Base-by-base conservation (phyloP, 2,329 filamentous ascomycete genomes). In the Paraphoma sp. region DNA sequence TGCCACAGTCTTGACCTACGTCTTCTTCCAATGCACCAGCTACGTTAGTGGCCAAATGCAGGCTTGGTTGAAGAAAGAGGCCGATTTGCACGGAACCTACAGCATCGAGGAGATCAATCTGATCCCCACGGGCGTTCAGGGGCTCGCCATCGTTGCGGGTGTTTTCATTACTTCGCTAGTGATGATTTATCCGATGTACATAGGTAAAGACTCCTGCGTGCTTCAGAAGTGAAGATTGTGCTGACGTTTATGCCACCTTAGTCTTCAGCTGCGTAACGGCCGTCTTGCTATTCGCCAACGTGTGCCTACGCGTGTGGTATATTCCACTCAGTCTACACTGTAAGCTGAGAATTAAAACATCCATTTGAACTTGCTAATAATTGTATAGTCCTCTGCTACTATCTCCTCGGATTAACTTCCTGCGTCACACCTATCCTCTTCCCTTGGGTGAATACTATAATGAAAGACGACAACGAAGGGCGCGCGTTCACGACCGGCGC, bases 11-110 rank as follows among this genome's bases (percentile, higher is more conserved):
- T 71, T 75, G 3, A 79, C 76, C 33, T 82, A 82, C 56, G 79
- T 64, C 5, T 70, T 80, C 44, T 57, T 62, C 43, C 45, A 61
- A 6, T 64, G 48, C 17, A 76, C 77, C 0, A 69, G 68, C 6
- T 83, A 83, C 56, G 79, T 79, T 1, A 51, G 63, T 5, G 59
- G 64, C 2, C 83, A 83, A 53, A 83, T 83, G 81, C 81, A 77
- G 45, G 73, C 83, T 5, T 83, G 81, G 81, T 74, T 83, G 45
- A 82, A 82, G 57, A 72, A 74, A 1, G 78, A 80, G 46, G 75
- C 76, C 3, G 55, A 56, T 5, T 54, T 60, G 16, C 53, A 64
- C 41, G 56, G 57, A 23, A 62, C 65, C 12, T 83, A 80, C 62
- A 78, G 78, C 0, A 78, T 83, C 1, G 73, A 76, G 0, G 73